Evolutionary conservation across 2,329 filamentous ascomycete species (phyloP), one percentile per base, ranked within the genome.

Genomic region (Mycosphaerelloides madeirae): DNA sequence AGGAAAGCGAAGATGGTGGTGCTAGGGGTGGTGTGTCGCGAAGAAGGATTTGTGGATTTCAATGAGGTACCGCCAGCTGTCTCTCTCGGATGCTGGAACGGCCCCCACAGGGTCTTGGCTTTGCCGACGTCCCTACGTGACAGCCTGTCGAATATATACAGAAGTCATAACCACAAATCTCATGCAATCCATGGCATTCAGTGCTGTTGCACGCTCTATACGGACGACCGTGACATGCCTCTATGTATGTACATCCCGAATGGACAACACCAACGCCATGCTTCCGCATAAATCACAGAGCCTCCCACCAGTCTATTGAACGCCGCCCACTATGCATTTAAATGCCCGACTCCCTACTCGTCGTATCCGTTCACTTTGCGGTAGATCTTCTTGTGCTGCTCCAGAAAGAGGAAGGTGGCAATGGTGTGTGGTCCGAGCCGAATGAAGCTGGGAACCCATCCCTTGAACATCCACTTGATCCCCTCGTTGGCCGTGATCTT

Each of bases 381-480:
- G 68, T 88, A 94, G 19, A 82, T 65, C 66, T 84, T 87, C 71
- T 90, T 88, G 67, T 95, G 88, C 65, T 87, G 82, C 65, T 95
- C 88, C 61, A 95, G 65, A 65, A 93, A 90, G 60, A 95, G 64
- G 65, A 95, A 90, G 29, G 87, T 95, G 57, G 84, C 84, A 49
- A 95, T 85, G 6, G 87, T 95, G 71, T 95, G 88, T 29, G 80
- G 80, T 2, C 80, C 80, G 15, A 84, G 64, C 6, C 80, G 72
- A 44, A 83, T 79, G 54, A 84, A 84, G 61, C 80, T 83, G n/a
- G 88, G 88, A 36, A 90, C 81, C 87, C 87, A 94, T 49, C 88
- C 88, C 66, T 87, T 86, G 69, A 94, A 94, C 77, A 91, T 83
- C 88, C 88, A 95, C 34, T 76, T 68, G 38, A 86, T 65, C 1